These are phyloP conservation scores for Monotropa hypopitys DNA, from an alignment of 179 eudicot genomes.

Conservation along the genomic window DNA sequence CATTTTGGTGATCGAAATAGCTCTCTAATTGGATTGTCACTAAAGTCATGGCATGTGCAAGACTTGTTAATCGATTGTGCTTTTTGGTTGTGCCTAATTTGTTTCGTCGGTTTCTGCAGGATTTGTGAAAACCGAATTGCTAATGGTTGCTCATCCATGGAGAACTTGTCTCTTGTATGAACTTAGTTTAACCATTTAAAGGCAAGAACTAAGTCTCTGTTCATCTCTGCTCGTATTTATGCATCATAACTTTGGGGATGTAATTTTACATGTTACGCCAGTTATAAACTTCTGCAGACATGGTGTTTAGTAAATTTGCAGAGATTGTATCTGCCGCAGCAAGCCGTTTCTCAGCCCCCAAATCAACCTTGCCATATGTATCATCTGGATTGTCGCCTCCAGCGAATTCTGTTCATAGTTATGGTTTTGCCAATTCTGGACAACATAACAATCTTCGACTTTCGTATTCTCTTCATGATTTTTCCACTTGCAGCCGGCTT, in stretches of 20 bases:
- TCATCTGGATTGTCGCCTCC: slow-evolving; percentile 58
- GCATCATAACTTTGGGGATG: background rate
- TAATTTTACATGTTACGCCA: background rate
- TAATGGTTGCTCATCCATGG: background rate
- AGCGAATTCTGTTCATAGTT: slow-evolving; percentile 34
- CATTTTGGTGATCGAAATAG: background rate
- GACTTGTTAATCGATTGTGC: background rate
- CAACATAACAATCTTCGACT: slow-evolving; percentile 40
- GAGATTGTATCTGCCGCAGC: slow-evolving; percentile 41
- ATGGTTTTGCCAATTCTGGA: slow-evolving; percentile 28
- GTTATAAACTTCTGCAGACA: slow-evolving; percentile 16
- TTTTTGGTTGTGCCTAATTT: background rate
- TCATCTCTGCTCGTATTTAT: background rate
- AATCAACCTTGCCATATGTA: slow-evolving; percentile 32
- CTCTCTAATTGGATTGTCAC: background rate
- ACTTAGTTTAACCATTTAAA: background rate
- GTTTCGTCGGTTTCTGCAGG: slow-evolving; percentile 8
- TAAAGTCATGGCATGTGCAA: background rate
- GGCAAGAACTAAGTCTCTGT: background rate
- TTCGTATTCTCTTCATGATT: slow-evolving; percentile 87
- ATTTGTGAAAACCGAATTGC: background rate
- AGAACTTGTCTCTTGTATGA: background rate
- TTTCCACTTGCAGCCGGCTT: slow-evolving; percentile 49
- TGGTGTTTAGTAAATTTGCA: slow-evolving; percentile 47
- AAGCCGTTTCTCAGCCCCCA: slow-evolving; percentile 37